These are phyloP conservation scores for Brettanomyces sp. DNA, from an alignment of 805 yeast genomes.

Conservation along the genomic window DNA sequence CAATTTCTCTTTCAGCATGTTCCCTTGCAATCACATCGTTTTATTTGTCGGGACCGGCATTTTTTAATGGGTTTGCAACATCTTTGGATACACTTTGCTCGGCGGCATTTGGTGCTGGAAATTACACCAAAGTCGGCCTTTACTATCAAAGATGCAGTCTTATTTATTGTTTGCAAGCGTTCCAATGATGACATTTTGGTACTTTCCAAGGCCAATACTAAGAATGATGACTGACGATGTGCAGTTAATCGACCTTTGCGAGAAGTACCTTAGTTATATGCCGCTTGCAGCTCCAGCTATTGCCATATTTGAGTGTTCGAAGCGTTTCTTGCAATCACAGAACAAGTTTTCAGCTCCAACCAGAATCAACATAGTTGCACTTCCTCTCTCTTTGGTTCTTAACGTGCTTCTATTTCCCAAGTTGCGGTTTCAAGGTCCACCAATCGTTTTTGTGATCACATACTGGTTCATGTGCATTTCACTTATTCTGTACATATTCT, in stretches of 20 bases:
- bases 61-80: constrained; percentile 67
- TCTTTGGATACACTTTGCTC: constrained; percentile 70
- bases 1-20: constrained; percentile 59
- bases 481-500: constrained; percentile 42
- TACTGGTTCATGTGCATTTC: constrained; percentile 59
- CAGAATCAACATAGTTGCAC: constrained; percentile 52
- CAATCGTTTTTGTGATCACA: constrained; percentile 56
- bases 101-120: constrained; percentile 62
- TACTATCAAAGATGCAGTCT: constrained; percentile 57
- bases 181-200: constrained; percentile 54
- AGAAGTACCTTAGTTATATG: constrained; percentile 41
- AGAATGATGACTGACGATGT: constrained; percentile 33
- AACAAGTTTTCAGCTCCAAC: constrained; percentile 72
- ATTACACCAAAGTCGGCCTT: constrained; percentile 53
- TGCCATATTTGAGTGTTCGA: constrained; percentile 58
- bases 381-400: constrained; percentile 54
- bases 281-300: constrained; percentile 60
- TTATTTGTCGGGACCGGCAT: constrained; percentile 61
- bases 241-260: constrained; percentile 38
- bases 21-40: constrained; percentile 67
- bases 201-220: constrained; percentile 37
- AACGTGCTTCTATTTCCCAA: constrained; percentile 54
- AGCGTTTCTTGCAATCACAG: constrained; percentile 67
- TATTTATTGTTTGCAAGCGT: constrained; percentile 38
- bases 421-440: constrained; percentile 64